A percentile compares a stretch with the other conserved stretches of the same genome.
phyloP scores from a whole-genome alignment of 768 basidiomycete species.

The Boletellus emodensis region DNA sequence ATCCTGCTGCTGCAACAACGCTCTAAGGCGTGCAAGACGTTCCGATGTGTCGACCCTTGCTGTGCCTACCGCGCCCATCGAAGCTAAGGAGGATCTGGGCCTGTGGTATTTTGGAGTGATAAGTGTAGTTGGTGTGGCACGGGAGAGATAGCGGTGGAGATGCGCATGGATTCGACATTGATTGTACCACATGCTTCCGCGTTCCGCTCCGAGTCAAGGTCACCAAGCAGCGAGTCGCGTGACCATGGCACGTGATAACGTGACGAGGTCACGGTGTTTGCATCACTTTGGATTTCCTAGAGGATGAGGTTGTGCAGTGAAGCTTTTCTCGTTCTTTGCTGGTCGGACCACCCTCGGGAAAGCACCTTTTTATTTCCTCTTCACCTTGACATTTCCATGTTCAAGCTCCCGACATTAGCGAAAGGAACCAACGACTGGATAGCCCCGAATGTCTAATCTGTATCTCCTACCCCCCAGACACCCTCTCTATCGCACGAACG shows the following conservation, averaged over 20 bases:
- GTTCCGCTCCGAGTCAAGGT: slow-evolving; percentile 16
- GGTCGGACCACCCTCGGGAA: too few relatives aligned
- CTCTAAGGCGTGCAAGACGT: slow-evolving; percentile 59
- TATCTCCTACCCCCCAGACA: too few relatives aligned
- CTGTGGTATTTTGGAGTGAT: not conserved
- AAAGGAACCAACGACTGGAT: too few relatives aligned
- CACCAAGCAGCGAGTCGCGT: not conserved
- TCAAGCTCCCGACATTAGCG: too few relatives aligned
- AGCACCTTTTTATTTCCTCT: too few relatives aligned
- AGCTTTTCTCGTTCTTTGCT: too few relatives aligned
- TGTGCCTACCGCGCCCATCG: slow-evolving; percentile 37
- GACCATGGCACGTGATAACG: not conserved
- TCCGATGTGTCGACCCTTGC: slow-evolving; percentile 58
- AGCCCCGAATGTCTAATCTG: too few relatives aligned
- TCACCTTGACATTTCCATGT: too few relatives aligned
- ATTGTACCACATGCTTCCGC: slow-evolving; percentile 27
- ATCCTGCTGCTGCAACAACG: slow-evolving; percentile 59
- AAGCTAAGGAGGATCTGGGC: slow-evolving; percentile 13
- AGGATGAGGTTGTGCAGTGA: too few relatives aligned
- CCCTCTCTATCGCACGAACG: too few relatives aligned
- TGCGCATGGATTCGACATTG: slow-evolving; percentile 13
- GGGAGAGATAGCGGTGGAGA: slow-evolving; percentile 22
- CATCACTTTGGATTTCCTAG: too few relatives aligned
- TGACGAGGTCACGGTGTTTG: not conserved
- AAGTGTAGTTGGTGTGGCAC: slow-evolving; percentile 4